phyloP scores from a whole-genome alignment of 306 rosid species.

The Quercus cerris region DNA sequence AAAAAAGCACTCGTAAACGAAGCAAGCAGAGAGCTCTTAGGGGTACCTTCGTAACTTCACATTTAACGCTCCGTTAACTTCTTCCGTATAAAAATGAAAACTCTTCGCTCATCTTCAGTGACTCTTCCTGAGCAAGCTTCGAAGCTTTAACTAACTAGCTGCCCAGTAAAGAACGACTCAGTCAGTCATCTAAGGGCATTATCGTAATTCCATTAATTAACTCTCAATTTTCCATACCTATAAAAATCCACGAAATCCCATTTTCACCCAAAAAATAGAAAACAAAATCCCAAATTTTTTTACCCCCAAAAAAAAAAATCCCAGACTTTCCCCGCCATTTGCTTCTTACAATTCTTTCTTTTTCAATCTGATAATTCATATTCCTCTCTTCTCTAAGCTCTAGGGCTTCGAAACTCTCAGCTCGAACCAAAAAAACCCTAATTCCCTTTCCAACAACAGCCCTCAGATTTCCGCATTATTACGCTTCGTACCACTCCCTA shows the following conservation, averaged over 20 bases:
- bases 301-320: constrained; percentile 15
- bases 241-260: constrained; percentile 30
- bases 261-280: neutral
- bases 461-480: constrained; percentile 30
- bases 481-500: constrained; percentile 30
- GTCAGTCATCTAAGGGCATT: constrained; percentile 15
- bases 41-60: too few species aligned
- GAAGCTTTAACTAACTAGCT: neutral
- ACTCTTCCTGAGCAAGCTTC: neutral
- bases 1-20: too few species aligned
- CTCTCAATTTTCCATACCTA: constrained; percentile 12
- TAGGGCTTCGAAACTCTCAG: constrained; percentile 49
- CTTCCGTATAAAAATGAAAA: too few species aligned
- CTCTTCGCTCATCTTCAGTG: too few species aligned
- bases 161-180: neutral
- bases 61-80: too few species aligned
- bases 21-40: too few species aligned
- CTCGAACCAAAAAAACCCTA: constrained; percentile 37
- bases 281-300: constrained; percentile 30
- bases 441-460: constrained; percentile 23
- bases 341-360: constrained; percentile 25
- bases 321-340: constrained; percentile 90
- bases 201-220: neutral
- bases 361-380: constrained; percentile 34
- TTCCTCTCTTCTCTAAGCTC: constrained; percentile 24